phyloP scores from a whole-genome alignment of 495 filamentous ascomycete genomes.

The Penicillium waksmanii region DNA sequence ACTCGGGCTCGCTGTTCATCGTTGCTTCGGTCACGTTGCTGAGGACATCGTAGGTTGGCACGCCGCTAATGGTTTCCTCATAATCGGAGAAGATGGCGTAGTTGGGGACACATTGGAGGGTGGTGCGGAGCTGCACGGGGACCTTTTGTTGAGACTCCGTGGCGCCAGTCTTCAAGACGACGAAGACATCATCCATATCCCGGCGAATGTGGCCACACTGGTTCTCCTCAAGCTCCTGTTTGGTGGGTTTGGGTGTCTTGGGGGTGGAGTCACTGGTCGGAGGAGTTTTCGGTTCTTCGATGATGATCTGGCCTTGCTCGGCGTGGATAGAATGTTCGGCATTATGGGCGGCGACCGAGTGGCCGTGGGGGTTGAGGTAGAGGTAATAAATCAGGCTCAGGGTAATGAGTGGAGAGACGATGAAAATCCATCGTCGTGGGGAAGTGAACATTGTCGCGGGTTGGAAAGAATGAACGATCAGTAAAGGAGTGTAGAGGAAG shows the following conservation, averaged over 20 bases:
- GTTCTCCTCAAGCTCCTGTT: conserved; percentile 12
- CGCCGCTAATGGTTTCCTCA: conserved; percentile 44
- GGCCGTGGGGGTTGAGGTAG: conserved; percentile 17
- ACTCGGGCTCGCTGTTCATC: conserved; percentile 44
- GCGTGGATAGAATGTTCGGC: conserved; percentile 14
- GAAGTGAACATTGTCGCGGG: conserved; percentile 28
- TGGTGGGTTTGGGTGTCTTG: background rate
- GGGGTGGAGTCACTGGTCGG: background rate
- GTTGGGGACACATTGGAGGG: conserved; percentile 45
- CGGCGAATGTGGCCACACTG: conserved; percentile 23
- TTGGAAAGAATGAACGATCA: conserved; percentile 1
- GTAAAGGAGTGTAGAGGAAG: conserved; percentile 16
- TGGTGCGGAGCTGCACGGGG: conserved; percentile 45
- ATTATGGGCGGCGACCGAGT: conserved; percentile 8
- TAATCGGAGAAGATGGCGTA: conserved; percentile 53
- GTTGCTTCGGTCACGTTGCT: conserved; percentile 38
- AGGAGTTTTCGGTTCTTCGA: conserved; percentile 9
- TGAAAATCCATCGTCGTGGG: conserved; percentile 35
- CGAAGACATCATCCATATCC: conserved; percentile 41
- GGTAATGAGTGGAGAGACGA: conserved; percentile 31
- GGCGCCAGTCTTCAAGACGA: conserved; percentile 49
- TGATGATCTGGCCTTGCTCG: conserved; percentile 13
- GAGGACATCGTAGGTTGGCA: conserved; percentile 46
- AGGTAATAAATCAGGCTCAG: conserved; percentile 26
- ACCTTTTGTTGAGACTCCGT: conserved; percentile 43